A percentile compares a stretch with the other conserved stretches of the same genome.
phyloP scores from a whole-genome alignment of 1,139 yeast genomes.

The Candida frijolesensis region DNA sequence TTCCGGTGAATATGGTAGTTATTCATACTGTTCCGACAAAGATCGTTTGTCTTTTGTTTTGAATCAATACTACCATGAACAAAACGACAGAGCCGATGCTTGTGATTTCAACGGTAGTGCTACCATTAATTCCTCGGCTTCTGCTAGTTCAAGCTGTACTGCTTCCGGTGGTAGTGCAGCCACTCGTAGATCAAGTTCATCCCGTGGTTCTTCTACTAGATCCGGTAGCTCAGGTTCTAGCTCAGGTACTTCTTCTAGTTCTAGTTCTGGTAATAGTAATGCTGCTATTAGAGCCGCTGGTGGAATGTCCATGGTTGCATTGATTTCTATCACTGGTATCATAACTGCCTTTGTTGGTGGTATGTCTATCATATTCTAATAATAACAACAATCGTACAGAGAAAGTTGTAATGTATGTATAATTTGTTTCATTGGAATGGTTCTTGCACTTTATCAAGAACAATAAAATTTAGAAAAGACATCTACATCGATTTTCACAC shows the following conservation, averaged over 20 bases:
- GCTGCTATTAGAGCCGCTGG: neutral
- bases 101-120: conserved; percentile 49
- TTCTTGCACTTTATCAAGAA: neutral
- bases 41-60: conserved; percentile 44
- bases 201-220: conserved; percentile 19
- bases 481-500: neutral
- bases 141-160: conserved; percentile 33
- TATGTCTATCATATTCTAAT: conserved; percentile 31
- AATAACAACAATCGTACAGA: neutral
- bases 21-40: conserved; percentile 41
- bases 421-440: too few relatives aligned
- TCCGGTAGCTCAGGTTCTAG: conserved; percentile 19
- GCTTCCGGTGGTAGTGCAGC: neutral
- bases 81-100: conserved; percentile 31
- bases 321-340: conserved; percentile 29
- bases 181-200: conserved; percentile 20
- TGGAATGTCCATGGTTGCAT: conserved; percentile 2
- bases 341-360: conserved; percentile 44
- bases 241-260: conserved; percentile 25
- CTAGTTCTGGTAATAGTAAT: conserved; percentile 12
- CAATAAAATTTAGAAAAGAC: neutral
- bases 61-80: conserved; percentile 40
- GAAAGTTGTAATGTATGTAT: too few relatives aligned
- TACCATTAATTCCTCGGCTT: conserved; percentile 29
- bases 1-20: conserved; percentile 43